These are phyloP conservation scores for Phytophthora fragariae DNA, from an alignment of 352 stramenopile genomes.

Conservation along the genomic window DNA sequence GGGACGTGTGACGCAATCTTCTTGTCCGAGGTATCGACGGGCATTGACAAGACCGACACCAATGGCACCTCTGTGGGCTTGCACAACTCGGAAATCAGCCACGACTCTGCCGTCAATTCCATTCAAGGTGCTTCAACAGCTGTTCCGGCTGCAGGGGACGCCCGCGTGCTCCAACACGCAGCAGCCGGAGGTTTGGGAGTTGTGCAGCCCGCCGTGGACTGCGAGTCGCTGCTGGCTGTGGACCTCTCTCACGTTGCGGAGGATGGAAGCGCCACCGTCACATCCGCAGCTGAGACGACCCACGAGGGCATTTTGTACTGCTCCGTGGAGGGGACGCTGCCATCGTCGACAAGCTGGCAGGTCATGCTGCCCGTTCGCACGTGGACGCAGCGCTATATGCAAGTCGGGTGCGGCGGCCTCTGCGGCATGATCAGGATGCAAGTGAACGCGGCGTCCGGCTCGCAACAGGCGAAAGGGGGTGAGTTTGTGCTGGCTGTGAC, in stretches of 20 bases:
- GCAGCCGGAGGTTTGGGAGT: slow-evolving; percentile 10
- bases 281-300: slow-evolving; percentile 25
- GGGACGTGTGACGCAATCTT: slow-evolving; percentile 24
- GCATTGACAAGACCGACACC: background rate
- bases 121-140: background rate
- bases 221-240: slow-evolving; percentile 29
- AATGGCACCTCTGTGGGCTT: background rate
- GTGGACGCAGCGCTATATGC: slow-evolving; percentile 55
- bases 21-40: slow-evolving; percentile 11
- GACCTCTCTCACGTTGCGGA: slow-evolving; percentile 36
- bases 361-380: slow-evolving; percentile 44
- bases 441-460: slow-evolving; percentile 34
- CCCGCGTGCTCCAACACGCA: slow-evolving; percentile 17
- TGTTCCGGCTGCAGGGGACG: background rate
- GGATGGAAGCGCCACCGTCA: slow-evolving; percentile 25
- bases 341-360: slow-evolving; percentile 32
- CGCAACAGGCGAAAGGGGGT: slow-evolving; percentile 25
- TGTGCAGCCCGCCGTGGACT: slow-evolving; percentile 29
- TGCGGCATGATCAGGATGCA: slow-evolving; percentile 45
- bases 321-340: slow-evolving; percentile 33
- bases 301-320: slow-evolving; percentile 38
- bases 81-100: background rate
- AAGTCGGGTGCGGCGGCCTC: slow-evolving; percentile 47
- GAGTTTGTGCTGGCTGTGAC: slow-evolving; percentile 43
- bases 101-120: background rate